These are phyloP conservation scores for Blepharisma stoltei DNA, from an alignment of 73 alveolate species.

Conservation along the genomic window DNA sequence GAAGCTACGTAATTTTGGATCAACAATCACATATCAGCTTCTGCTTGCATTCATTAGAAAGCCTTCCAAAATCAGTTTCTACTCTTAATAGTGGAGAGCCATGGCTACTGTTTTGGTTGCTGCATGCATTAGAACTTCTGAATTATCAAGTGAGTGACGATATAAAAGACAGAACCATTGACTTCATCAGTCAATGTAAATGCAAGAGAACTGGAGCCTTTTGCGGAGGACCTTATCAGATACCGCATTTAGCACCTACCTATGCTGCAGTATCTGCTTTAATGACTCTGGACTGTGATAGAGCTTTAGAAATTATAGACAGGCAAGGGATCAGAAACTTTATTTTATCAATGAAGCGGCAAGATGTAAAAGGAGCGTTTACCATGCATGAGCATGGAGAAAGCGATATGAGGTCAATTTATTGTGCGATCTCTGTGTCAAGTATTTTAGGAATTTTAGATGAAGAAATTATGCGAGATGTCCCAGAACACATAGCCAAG, in stretches of 20 bases:
- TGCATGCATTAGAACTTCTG: conserved; percentile 48
- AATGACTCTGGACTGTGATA: conserved; percentile 74
- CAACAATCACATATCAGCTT: too few relatives aligned
- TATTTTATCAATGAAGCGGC: conserved; percentile 66
- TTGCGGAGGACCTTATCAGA: conserved; percentile 76
- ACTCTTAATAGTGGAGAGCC: conserved; percentile 50
- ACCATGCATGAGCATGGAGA: conserved; percentile 93
- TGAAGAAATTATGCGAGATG: conserved; percentile 72
- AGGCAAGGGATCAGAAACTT: conserved; percentile 75
- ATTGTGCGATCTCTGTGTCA: conserved; percentile 84
- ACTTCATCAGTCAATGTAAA: conserved; percentile 38
- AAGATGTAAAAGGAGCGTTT: conserved; percentile 69
- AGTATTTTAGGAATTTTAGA: conserved; percentile 70
- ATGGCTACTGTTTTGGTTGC: conserved; percentile 59
- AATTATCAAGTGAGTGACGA: conserved; percentile 31
- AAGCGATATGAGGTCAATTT: conserved; percentile 93
- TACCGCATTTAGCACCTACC: conserved; percentile 82
- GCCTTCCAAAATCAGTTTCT: neutral
- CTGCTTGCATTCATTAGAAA: too few relatives aligned
- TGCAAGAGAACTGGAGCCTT: conserved; percentile 83
- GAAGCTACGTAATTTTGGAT: too few relatives aligned
- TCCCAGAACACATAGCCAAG: conserved; percentile 79
- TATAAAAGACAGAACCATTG: conserved; percentile 14
- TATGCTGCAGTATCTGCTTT: conserved; percentile 84
- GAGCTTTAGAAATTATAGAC: conserved; percentile 81